A percentile compares a stretch with the other conserved stretches of the same genome.
These are phyloP conservation scores for Trichomonas gallinae DNA, from an alignment of 208 protist species.

Conservation along the genomic window DNA sequence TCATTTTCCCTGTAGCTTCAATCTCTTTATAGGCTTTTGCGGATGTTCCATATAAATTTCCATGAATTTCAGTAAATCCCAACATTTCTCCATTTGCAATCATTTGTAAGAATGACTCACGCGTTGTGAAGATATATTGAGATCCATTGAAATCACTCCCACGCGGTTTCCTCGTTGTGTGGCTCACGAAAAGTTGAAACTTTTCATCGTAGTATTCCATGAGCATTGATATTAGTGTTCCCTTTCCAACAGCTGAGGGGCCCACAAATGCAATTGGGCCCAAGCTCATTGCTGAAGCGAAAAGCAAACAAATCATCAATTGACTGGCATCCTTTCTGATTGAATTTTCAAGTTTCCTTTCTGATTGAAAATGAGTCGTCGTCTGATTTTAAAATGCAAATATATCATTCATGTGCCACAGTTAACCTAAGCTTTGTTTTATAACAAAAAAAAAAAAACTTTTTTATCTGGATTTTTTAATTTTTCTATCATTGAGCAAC, in stretches of 20 bases:
- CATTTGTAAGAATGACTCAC: constrained; percentile 39
- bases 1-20: constrained; percentile 37
- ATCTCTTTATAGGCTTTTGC: constrained; percentile 31
- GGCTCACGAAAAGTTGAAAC: constrained; percentile 54
- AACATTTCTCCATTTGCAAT: constrained; percentile 49
- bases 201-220: constrained; percentile 41
- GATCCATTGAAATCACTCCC: constrained; percentile 41
- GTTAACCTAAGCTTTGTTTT: no score
- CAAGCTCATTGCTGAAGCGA: no score
- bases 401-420: no score
- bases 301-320: no score
- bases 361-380: no score
- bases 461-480: no score
- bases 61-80: constrained; percentile 49
- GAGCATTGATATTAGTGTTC: constrained; percentile 41
- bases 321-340: no score
- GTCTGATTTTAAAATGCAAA: no score
- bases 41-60: constrained; percentile 55
- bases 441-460: no score
- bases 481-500: no score
- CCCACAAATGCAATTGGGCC: constrained; percentile 29
- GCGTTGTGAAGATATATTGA: constrained; percentile 45
- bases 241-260: constrained; percentile 36
- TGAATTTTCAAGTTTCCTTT: no score
- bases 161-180: constrained; percentile 52